Evolutionary conservation across 2,329 filamentous ascomycete species (phyloP).

Genomic region (Nigrospora osmanthi): DNA sequence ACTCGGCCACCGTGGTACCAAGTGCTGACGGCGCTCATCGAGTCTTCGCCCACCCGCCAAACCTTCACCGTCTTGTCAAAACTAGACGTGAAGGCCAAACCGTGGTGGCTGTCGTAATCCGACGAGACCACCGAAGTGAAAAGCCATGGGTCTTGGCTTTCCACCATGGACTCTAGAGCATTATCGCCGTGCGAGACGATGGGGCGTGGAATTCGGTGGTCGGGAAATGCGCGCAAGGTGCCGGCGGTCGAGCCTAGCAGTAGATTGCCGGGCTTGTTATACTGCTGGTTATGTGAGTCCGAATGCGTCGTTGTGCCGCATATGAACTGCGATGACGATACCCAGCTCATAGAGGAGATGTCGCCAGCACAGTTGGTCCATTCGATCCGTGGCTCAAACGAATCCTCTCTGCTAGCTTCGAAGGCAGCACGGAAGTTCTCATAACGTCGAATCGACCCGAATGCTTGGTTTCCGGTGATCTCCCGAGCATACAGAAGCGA

Average conservation of each 20-base stretch:
- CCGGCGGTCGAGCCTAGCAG: constrained; percentile 42
- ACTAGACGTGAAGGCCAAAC: constrained; percentile 49
- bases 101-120: constrained; percentile 39
- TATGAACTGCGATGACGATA: constrained; percentile 44
- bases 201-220: constrained; percentile 50
- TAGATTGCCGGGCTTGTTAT: constrained; percentile 58
- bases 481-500: constrained; percentile 41
- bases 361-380: constrained; percentile 57
- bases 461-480: constrained; percentile 34
- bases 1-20: constrained; percentile 53
- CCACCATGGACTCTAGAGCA: constrained; percentile 45
- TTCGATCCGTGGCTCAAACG: constrained; percentile 39
- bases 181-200: constrained; percentile 46
- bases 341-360: constrained; percentile 50
- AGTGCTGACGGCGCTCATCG: constrained; percentile 37
- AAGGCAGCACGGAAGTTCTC: constrained; percentile 38
- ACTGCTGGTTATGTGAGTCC: constrained; percentile 56
- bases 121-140: constrained; percentile 58
- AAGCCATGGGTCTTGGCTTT: constrained; percentile 54
- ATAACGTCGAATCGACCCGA: constrained; percentile 31
- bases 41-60: constrained; percentile 38
- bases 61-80: constrained; percentile 56
- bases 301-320: constrained; percentile 57
- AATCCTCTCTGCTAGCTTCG: constrained; percentile 40
- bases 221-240: constrained; percentile 40